Evolutionary conservation across 148 eudicot genomes (phyloP).

Genomic region (Camellia granthamiana): DNA sequence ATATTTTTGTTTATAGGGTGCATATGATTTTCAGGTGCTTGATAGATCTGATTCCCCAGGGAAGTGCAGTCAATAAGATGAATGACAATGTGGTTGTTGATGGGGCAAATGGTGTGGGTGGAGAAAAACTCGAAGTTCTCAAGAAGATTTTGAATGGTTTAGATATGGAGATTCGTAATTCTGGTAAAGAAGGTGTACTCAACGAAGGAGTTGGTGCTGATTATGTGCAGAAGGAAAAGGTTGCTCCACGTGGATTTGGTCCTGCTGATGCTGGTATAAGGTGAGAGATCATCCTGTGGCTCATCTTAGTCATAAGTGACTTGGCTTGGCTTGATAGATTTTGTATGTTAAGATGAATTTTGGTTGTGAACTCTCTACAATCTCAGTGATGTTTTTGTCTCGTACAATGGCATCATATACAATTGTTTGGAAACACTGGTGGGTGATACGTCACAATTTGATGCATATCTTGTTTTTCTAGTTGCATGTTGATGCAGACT

Average conservation of each 20-base stretch:
- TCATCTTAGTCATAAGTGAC: not conserved
- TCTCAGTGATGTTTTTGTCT: not conserved
- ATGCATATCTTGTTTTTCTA: not conserved
- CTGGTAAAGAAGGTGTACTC: slow-evolving; percentile 71
- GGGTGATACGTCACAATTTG: not conserved
- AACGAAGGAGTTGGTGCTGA: slow-evolving; percentile 98
- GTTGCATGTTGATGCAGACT: not conserved
- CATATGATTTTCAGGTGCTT: slow-evolving; percentile 53
- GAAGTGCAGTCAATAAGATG: slow-evolving; percentile 18
- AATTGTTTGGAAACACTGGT: not conserved
- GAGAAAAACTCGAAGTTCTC: slow-evolving; percentile 69
- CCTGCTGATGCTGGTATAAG: slow-evolving; percentile 65
- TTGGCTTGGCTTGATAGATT: not conserved
- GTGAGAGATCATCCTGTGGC: slow-evolving; percentile 40
- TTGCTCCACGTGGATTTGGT: slow-evolving; percentile 67
- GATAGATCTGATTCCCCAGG: slow-evolving; percentile 64
- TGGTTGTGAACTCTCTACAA: not conserved
- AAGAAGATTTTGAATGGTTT: slow-evolving; percentile 44
- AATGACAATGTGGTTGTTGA: slow-evolving; percentile 69
- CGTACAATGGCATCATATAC: not conserved
- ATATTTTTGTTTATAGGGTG: slow-evolving; percentile 7
- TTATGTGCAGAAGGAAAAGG: slow-evolving; percentile 96
- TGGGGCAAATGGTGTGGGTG: slow-evolving; percentile 96
- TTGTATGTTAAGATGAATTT: not conserved
- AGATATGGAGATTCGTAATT: slow-evolving; percentile 66